Base-by-base conservation (phyloP, 1,284 basidiomycete species). In the Malassezia equina region DNA sequence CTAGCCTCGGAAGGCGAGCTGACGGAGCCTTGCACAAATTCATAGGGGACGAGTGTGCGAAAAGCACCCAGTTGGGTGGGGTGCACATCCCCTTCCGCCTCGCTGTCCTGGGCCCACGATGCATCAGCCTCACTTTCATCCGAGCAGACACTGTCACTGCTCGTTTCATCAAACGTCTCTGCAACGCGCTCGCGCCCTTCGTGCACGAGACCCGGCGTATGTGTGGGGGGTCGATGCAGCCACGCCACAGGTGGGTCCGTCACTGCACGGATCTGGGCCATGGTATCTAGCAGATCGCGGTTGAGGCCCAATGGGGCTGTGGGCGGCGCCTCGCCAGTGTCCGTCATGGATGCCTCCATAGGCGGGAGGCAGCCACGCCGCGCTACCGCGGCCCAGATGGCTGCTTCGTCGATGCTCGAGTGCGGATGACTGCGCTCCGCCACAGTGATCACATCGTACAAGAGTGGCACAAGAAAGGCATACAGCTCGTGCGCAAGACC, bases 201-300 rank as follows among this genome's bases (percentile, higher is more conserved):
- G n/a, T 24, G 8, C n/a, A 28, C 23, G 17, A 43, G 41, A 4
- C 41, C 41, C 8, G 41, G 41, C n/a, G 27, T 17, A 17, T 27
- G 23, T 3, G 17, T 19, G 1, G 25, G 27, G 9, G 19, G 27
- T 7, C 27, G 19, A 19, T 24, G 31, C 19, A 7, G 25, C 49
- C 49, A 51, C 7, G 49, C 49, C 21, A 51, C 48, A 11, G 54
- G 54, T 6, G 54, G 48, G 19, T 56, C 54, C 11, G 31, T 27
- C 11, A 36, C 24, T 7, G 47, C 28, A 21, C 27, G 24, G 21
- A 40, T 29, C 13, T 36, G 25, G 3, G 47, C 47, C 23, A 49
- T 41, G 6, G 17, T n/a, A n/a, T 21, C 36, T n/a, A 49, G 27
- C 19, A 49, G 13, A 41, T 49, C 47, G 5, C 21, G 25, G 17